These are phyloP conservation scores for Rhinocladiella mackenziei DNA, from an alignment of 2,329 filamentous ascomycete species.

Conservation along the genomic window DNA sequence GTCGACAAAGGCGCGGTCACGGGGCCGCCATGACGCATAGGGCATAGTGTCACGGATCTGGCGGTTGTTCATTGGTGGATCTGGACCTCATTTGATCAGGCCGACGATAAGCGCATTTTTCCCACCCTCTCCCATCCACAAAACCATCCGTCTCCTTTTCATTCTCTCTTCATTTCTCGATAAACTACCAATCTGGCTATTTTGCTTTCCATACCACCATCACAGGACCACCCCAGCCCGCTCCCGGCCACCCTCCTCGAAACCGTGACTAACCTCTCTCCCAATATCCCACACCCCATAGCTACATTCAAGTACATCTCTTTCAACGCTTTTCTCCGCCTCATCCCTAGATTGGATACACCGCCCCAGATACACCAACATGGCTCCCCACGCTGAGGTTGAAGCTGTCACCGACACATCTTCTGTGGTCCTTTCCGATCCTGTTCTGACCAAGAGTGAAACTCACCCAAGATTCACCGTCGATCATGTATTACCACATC, in stretches of 20 bases:
- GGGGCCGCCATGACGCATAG: neutral
- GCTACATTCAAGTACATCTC: neutral
- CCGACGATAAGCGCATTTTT: slow-evolving; percentile 15
- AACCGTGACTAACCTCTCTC: neutral
- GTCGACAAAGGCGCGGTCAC: slow-evolving; percentile 6
- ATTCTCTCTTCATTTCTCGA: neutral
- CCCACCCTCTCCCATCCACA: slow-evolving; percentile 1
- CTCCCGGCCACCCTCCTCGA: too few species aligned
- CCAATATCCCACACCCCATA: neutral
- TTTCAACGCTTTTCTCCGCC: neutral
- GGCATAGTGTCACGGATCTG: too few species aligned
- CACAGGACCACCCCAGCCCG: slow-evolving; percentile 1
- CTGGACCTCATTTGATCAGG: too few species aligned
- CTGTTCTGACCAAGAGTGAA: slow-evolving; percentile 24
- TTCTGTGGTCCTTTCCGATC: slow-evolving; percentile 36
- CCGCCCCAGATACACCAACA: slow-evolving; percentile 2
- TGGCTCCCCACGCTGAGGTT: slow-evolving; percentile 29
- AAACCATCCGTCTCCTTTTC: neutral
- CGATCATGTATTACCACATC: slow-evolving; percentile 62
- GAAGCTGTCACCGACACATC: slow-evolving; percentile 38
- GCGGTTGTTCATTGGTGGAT: too few species aligned
- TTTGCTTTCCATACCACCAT: neutral
- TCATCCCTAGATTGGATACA: neutral
- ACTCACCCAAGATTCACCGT: slow-evolving; percentile 49
- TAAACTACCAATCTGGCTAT: neutral